These are phyloP conservation scores for Hansenula anomala DNA, from an alignment of 1,139 yeast species.

Conservation along the genomic window DNA sequence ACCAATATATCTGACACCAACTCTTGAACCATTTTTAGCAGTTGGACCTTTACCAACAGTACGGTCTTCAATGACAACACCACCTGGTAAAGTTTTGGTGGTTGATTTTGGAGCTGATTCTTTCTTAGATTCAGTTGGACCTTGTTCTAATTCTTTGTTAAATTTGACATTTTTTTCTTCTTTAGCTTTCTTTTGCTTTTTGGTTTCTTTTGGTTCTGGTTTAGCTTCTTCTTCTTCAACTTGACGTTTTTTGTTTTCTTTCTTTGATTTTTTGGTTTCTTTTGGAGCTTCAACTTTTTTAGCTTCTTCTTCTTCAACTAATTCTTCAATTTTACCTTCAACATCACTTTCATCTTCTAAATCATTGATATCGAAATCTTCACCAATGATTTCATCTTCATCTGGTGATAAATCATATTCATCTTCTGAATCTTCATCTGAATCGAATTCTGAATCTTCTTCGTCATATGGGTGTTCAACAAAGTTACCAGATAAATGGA, in stretches of 20 bases:
- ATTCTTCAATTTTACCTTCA: conserved; percentile 38
- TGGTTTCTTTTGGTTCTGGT: conserved; percentile 24
- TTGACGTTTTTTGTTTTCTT: conserved; percentile 38
- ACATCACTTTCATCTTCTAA: conserved; percentile 60
- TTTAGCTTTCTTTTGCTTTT: conserved; percentile 24
- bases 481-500: conserved; percentile 92
- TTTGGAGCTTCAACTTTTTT: conserved; percentile 31
- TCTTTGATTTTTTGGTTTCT: conserved; percentile 35
- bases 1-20: conserved; percentile 97
- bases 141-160: conserved; percentile 87
- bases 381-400: conserved; percentile 70
- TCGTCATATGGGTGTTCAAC: conserved; percentile 91
- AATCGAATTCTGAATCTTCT: conserved; percentile 49
- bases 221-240: conserved; percentile 30
- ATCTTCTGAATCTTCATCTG: conserved; percentile 40
- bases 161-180: conserved; percentile 73
- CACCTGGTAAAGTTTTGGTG: conserved; percentile 83
- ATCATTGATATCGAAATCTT: conserved; percentile 53
- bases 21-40: conserved; percentile 86
- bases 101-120: conserved; percentile 36
- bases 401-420: conserved; percentile 90
- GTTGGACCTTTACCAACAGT: conserved; percentile 80
- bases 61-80: conserved; percentile 91
- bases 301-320: conserved; percentile 38
- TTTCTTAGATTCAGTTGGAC: conserved; percentile 61